Conservation (phyloP, 345 rosid genomes). For the Eucalyptus marginata region DNA sequence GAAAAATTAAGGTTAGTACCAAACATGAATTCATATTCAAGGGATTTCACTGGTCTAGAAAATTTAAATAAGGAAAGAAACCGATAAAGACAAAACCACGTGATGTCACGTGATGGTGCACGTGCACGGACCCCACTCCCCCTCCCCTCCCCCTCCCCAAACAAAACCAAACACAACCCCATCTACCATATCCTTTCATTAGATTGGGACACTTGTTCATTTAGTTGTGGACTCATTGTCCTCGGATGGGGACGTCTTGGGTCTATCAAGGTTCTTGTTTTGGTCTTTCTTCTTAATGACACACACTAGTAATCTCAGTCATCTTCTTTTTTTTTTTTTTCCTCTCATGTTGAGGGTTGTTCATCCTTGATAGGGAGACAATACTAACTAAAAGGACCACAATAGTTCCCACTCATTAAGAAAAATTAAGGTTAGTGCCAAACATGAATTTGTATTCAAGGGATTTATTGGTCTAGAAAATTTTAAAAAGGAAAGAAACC, state of each 20-base stretch:
- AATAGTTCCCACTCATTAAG: not conserved
- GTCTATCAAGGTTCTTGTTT: not conserved
- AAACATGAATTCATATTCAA: not conserved
- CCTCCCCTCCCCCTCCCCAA: too few relatives aligned
- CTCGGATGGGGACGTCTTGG: not conserved
- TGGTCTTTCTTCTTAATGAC: not conserved
- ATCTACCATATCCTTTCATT: too few relatives aligned
- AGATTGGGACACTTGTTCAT: too few relatives aligned
- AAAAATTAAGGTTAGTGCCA: not conserved
- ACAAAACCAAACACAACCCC: not conserved
- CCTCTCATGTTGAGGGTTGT: not conserved
- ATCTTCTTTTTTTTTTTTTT: not conserved
- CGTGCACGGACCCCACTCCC: not conserved
- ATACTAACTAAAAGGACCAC: not conserved
- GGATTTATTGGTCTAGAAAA: not conserved
- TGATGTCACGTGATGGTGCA: not conserved
- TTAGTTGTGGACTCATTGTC: not conserved
- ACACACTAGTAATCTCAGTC: not conserved
- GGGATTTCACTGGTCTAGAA: not conserved
- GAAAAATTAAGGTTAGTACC: not conserved
- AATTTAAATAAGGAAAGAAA: not conserved
- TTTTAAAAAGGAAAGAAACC: rapidly evolving
- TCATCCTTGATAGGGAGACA: not conserved
- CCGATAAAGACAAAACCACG: rapidly evolving
- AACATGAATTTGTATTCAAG: too few relatives aligned